These are phyloP conservation scores for Peltaster fructicola DNA, from an alignment of 2,329 filamentous ascomycete species.

Conservation along the genomic window DNA sequence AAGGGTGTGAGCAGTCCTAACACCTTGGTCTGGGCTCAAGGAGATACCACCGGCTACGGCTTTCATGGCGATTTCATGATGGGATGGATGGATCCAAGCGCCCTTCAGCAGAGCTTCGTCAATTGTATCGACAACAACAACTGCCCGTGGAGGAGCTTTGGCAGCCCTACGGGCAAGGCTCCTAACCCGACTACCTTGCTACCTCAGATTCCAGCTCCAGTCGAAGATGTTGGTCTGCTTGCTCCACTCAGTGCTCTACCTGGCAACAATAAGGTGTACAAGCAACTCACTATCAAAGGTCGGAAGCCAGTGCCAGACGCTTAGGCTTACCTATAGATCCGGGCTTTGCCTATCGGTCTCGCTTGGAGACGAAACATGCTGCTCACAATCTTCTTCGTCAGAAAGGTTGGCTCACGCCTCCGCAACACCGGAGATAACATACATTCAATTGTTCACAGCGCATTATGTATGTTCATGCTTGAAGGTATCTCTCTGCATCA, in stretches of 20 bases:
- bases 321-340: too few relatives aligned
- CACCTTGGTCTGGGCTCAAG: slow-evolving; percentile 30
- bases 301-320: too few relatives aligned
- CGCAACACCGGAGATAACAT: too few relatives aligned
- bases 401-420: too few relatives aligned
- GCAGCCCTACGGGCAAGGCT: slow-evolving; percentile 4
- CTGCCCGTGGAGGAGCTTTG: slow-evolving; percentile 38
- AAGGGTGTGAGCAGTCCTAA: slow-evolving; percentile 42
- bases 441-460: too few relatives aligned
- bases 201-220: slow-evolving; percentile 1
- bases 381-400: too few relatives aligned
- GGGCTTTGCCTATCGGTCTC: too few relatives aligned
- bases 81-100: slow-evolving; percentile 35
- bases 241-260: slow-evolving; percentile 30
- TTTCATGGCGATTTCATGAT: slow-evolving; percentile 34
- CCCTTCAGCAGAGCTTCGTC: slow-evolving; percentile 38
- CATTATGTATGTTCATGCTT: too few relatives aligned
- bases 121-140: slow-evolving; percentile 43
- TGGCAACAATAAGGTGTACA: slow-evolving; percentile 35
- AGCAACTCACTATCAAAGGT: slow-evolving; percentile 1
- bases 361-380: too few relatives aligned
- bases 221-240: slow-evolving; percentile 19
- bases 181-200: slow-evolving; percentile 3
- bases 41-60: slow-evolving; percentile 29
- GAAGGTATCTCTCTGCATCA: too few relatives aligned